Evolutionary conservation across 345 rosid genomes (phyloP).

Genomic region (Gossypioides kirkii): DNA sequence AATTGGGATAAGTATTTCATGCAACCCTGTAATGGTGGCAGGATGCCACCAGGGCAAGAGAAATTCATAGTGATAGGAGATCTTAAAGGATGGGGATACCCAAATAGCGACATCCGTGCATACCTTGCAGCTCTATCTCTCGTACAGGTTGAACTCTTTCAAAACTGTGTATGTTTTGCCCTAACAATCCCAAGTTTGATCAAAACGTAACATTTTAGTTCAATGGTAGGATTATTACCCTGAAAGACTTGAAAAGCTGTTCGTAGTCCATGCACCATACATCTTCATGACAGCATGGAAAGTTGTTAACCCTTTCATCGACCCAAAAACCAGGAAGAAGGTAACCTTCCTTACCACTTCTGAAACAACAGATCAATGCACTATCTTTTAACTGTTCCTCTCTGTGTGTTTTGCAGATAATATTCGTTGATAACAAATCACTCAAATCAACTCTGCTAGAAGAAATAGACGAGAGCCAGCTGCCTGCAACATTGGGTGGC

Average conservation of each 20-base stretch:
- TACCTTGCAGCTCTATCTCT: slow-evolving; percentile 33
- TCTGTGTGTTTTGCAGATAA: slow-evolving; percentile 25
- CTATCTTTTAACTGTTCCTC: background rate
- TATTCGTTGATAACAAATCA: slow-evolving; percentile 36
- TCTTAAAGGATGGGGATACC: slow-evolving; percentile 49
- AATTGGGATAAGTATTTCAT: background rate
- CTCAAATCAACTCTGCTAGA: slow-evolving; percentile 40
- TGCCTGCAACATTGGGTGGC: slow-evolving; percentile 45
- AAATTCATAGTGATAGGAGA: slow-evolving; percentile 41
- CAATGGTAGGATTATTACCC: slow-evolving; percentile 45
- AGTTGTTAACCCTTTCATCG: slow-evolving; percentile 35
- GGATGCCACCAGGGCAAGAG: slow-evolving; percentile 42
- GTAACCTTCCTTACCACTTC: slow-evolving; percentile 5
- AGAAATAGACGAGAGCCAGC: slow-evolving; percentile 48
- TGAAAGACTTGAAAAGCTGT: slow-evolving; percentile 42
- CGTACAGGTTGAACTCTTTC: slow-evolving; percentile 30
- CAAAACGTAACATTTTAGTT: background rate
- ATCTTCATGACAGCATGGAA: slow-evolving; percentile 39
- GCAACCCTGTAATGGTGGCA: slow-evolving; percentile 6
- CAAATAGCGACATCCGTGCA: slow-evolving; percentile 41
- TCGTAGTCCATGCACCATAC: slow-evolving; percentile 33
- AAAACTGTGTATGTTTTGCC: background rate
- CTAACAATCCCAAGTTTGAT: background rate
- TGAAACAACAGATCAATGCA: background rate
- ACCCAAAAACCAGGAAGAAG: slow-evolving; percentile 37